Evolutionary conservation across 495 filamentous ascomycete genomes (phyloP), one percentile per base, ranked within the genome.

Genomic region (Hypomontagnella monticulosa): DNA sequence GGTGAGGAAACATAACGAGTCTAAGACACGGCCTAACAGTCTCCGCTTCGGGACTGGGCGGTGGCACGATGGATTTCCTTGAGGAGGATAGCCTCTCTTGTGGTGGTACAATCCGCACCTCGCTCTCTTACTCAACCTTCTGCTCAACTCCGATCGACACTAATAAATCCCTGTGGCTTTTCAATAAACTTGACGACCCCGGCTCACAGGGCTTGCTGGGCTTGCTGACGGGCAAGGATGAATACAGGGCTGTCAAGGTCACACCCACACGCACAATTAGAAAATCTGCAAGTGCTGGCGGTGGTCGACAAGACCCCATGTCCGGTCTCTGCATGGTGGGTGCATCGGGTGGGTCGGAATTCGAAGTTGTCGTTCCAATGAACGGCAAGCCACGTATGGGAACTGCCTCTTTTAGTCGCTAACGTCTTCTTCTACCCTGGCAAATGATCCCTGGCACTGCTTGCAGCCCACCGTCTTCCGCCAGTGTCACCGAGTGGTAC

Each of bases 401-500:
- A 73, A 68, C 62, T 71, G 59, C 62, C 66, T 69, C 57, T 70
- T 70, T 70, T 67, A 71, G 69, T 69, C 61, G 61, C 57, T 59
- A 60, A 69, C 55, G 61, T 66, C 57, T 59, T 50, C 32, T 53
- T 12, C 58, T 49, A 66, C 69, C 62, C 63, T 73, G 65, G 61
- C 43, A 58, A 44, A 57, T 27, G 23, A 72, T 48, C 71, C 71
- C 54, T 65, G 69, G 53, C 62, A 54, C 57, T 72, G 60, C 69
- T 63, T 70, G 69, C 71, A 72, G 63, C 69, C 71, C 61, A 69
- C 59, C 62, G 59, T 70, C 66, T 70, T 70, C 67, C 67, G 67
- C 67, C 61, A 70, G 69, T 72, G 63, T 67, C 55, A 72, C 69
- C 69, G 71, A 72, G 71, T 74, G 69, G 69, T 61, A 74, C 69